Percentiles rank a stretch among this genome's conserved stretches.
Evolutionary conservation across 352 stramenopile species (phyloP).

Genomic region (Plasmopara muralis): DNA sequence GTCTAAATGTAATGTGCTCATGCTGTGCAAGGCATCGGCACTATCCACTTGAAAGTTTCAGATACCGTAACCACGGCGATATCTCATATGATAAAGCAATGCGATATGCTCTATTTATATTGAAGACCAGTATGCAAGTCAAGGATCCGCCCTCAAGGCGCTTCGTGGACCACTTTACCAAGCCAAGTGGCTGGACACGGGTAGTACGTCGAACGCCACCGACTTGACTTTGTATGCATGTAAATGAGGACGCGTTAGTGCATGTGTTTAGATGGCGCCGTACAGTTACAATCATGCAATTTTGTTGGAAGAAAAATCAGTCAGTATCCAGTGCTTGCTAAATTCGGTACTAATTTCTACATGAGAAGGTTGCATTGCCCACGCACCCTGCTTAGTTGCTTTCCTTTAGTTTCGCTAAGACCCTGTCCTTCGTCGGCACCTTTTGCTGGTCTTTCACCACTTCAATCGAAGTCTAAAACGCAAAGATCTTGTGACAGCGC

Average conservation of each 20-base stretch:
- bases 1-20: slow-evolving; percentile 12
- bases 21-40: slow-evolving; percentile 1
- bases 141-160: slow-evolving; percentile 7
- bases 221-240: not conserved
- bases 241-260: not conserved
- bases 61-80: slow-evolving; percentile 2
- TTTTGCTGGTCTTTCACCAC: not conserved
- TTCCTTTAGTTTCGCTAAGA: not conserved
- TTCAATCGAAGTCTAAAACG: no score
- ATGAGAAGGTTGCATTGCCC: not conserved
- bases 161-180: slow-evolving; percentile 6
- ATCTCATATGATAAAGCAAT: not conserved
- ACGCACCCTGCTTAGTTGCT: not conserved
- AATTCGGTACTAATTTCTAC: not conserved
- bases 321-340: not conserved
- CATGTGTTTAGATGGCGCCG: not conserved
- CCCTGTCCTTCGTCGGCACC: not conserved
- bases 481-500: no score
- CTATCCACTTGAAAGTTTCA: slow-evolving; percentile 21
- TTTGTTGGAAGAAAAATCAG: not conserved
- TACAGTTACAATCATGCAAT: not conserved
- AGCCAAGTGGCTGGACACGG: not conserved
- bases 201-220: no score
- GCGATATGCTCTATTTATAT: slow-evolving; percentile 13
- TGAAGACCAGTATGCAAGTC: slow-evolving; percentile 10